Evolutionary conservation across 2,329 filamentous ascomycete genomes (phyloP).

Genomic region (Aureobasidium vineae): DNA sequence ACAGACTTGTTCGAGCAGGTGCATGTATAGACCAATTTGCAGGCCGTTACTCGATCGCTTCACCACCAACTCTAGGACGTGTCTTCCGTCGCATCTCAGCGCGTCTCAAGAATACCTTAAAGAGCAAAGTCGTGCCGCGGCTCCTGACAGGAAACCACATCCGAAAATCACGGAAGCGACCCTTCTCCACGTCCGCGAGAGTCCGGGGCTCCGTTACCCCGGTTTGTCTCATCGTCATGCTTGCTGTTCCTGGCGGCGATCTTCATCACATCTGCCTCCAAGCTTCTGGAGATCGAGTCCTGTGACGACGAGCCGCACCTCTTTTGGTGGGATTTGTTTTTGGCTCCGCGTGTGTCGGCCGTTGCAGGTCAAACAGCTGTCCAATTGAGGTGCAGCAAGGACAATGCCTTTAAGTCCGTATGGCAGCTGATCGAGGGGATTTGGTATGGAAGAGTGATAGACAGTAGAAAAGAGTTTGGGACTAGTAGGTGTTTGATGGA

Average conservation of each 20-base stretch:
- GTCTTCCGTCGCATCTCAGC: too few relatives aligned
- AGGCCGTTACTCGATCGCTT: too few relatives aligned
- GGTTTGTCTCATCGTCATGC: background rate
- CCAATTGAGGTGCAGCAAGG: background rate
- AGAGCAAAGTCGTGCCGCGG: too few relatives aligned
- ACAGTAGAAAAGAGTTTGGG: background rate
- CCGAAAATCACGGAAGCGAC: too few relatives aligned
- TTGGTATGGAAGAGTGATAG: background rate
- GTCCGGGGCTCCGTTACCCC: background rate
- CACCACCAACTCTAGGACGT: too few relatives aligned
- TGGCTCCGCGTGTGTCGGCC: background rate
- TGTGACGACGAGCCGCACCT: background rate
- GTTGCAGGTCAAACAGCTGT: background rate
- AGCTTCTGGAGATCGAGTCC: background rate
- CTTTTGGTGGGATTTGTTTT: background rate
- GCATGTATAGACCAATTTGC: background rate
- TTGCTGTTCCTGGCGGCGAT: background rate
- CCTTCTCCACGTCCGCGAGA: background rate
- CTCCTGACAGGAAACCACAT: too few relatives aligned
- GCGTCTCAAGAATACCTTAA: too few relatives aligned
- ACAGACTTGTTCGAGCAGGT: background rate
- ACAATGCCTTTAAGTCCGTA: background rate
- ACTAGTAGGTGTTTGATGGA: background rate
- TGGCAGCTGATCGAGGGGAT: background rate
- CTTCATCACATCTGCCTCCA: background rate